Percentiles rank a stretch among this genome's conserved stretches.
Conservation (phyloP, 73 alveolate genomes). For the Loxodes magnus region DNA sequence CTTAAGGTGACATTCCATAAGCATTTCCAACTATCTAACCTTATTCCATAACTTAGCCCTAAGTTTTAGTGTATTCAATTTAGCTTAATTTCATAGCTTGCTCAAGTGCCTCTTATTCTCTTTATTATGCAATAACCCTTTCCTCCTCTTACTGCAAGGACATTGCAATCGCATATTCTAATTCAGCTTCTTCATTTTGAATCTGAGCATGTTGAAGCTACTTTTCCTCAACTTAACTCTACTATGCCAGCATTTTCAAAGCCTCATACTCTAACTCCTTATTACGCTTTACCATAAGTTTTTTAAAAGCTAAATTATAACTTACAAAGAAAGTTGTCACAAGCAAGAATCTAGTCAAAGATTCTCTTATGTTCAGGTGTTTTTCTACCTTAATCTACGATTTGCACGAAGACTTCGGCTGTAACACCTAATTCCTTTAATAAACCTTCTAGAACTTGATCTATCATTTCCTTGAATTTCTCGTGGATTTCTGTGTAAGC, state of each 20-base stretch:
- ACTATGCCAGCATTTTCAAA: constrained; percentile 14
- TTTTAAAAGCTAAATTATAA: constrained; percentile 36
- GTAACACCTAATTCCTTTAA: constrained; percentile 65
- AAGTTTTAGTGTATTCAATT: constrained; percentile 8
- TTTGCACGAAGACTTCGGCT: constrained; percentile 43
- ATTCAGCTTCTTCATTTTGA: constrained; percentile 13
- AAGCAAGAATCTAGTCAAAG: constrained; percentile 41
- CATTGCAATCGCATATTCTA: constrained; percentile 9
- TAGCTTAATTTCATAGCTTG: constrained; percentile 26
- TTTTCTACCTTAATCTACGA: constrained; percentile 34
- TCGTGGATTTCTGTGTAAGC: constrained; percentile 56
- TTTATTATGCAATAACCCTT: constrained; percentile 13
- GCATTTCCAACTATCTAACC: too few relatives aligned
- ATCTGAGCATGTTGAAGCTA: constrained; percentile 7
- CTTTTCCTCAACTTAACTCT: constrained; percentile 5
- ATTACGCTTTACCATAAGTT: constrained; percentile 67
- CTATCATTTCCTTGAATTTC: constrained; percentile 66
- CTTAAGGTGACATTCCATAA: too few relatives aligned
- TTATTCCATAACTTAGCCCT: neutral
- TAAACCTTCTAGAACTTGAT: constrained; percentile 51
- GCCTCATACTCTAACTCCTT: constrained; percentile 69
- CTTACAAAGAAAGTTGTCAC: constrained; percentile 35
- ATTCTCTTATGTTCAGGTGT: constrained; percentile 24
- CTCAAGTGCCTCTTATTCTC: constrained; percentile 25
- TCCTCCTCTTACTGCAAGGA: constrained; percentile 11